Conservation (phyloP, 192 early-diverging fungal genomes). For the Coemansia furcata region DNA sequence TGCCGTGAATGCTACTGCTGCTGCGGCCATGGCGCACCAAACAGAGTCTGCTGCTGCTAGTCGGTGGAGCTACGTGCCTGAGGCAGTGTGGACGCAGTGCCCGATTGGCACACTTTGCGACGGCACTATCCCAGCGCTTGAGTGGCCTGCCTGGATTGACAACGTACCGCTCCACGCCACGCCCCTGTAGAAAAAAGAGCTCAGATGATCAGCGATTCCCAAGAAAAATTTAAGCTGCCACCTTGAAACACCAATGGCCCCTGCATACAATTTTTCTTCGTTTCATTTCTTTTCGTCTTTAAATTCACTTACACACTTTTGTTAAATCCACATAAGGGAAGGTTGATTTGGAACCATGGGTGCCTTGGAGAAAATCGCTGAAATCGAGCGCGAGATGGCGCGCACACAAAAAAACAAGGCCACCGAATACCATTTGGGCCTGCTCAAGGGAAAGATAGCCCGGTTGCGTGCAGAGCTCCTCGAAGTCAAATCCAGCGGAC, state of each 20-base stretch:
- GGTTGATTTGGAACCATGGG: slow-evolving; percentile 57
- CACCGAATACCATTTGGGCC: slow-evolving; percentile 97
- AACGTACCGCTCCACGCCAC: slow-evolving; percentile 12
- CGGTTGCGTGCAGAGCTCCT: slow-evolving; percentile 74
- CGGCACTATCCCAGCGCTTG: slow-evolving; percentile 29
- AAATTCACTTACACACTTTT: background rate
- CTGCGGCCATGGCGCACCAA: background rate
- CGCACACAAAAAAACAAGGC: slow-evolving; percentile 99
- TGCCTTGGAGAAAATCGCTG: slow-evolving; percentile 84
- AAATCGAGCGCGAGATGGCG: slow-evolving; percentile 86
- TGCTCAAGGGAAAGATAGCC: slow-evolving; percentile 96
- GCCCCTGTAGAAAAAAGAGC: background rate
- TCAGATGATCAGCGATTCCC: background rate
- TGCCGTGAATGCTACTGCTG: background rate
- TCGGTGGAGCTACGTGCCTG: slow-evolving; percentile 24
- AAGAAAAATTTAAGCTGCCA: background rate
- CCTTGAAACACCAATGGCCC: background rate
- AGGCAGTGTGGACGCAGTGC: slow-evolving; percentile 17
- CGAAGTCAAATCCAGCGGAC: slow-evolving; percentile 64
- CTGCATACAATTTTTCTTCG: background rate
- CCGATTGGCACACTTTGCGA: slow-evolving; percentile 32
- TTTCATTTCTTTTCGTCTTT: background rate
- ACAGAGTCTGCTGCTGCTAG: background rate
- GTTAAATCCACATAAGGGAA: too few relatives aligned
- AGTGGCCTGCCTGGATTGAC: slow-evolving; percentile 44